A percentile compares a stretch with the other conserved stretches of the same genome.
These are phyloP conservation scores for Aspergillus cavernicola DNA, from an alignment of 495 filamentous ascomycete genomes.

Conservation along the genomic window DNA sequence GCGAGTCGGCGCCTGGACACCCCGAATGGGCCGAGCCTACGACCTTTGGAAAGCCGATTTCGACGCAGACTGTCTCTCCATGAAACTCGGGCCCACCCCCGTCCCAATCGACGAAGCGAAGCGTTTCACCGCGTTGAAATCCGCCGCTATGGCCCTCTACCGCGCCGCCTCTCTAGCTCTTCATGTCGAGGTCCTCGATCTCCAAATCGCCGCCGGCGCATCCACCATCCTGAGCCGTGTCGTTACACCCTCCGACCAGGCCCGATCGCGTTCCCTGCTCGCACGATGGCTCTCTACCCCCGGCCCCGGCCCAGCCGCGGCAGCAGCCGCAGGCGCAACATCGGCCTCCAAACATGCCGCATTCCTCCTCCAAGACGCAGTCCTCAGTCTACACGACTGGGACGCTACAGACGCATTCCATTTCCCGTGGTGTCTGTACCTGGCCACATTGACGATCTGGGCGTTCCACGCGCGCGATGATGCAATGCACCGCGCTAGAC, in stretches of 20 bases:
- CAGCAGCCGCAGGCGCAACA: no score
- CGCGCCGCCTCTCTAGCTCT: slow-evolving; percentile 49
- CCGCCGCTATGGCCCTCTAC: slow-evolving; percentile 44
- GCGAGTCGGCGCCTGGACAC: slow-evolving; percentile 42
- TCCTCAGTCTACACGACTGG: slow-evolving; percentile 45
- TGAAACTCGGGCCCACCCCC: slow-evolving; percentile 28
- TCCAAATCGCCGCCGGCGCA: slow-evolving; percentile 55
- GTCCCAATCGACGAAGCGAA: slow-evolving; percentile 13
- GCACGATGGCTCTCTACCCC: no score
- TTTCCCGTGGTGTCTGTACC: slow-evolving; percentile 55
- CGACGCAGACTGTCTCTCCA: slow-evolving; percentile 39
- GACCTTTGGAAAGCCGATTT: slow-evolving; percentile 53
- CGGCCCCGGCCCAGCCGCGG: no score
- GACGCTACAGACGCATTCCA: slow-evolving; percentile 50
- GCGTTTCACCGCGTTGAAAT: slow-evolving; percentile 39
- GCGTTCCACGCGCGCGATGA: slow-evolving; percentile 31
- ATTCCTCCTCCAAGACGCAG: slow-evolving; percentile 41
- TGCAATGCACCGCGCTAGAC: neutral
- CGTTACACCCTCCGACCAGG: slow-evolving; percentile 42
- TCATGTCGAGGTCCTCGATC: slow-evolving; percentile 49
- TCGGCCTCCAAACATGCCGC: no score
- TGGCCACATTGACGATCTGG: slow-evolving; percentile 52
- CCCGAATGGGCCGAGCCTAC: slow-evolving; percentile 47
- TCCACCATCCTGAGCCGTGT: slow-evolving; percentile 46
- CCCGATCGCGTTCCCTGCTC: slow-evolving; percentile 39